A percentile compares a stretch with the other conserved stretches of the same genome.
phyloP scores from a whole-genome alignment of 352 stramenopile species.

The Phytopythium cucurbitacearum region DNA sequence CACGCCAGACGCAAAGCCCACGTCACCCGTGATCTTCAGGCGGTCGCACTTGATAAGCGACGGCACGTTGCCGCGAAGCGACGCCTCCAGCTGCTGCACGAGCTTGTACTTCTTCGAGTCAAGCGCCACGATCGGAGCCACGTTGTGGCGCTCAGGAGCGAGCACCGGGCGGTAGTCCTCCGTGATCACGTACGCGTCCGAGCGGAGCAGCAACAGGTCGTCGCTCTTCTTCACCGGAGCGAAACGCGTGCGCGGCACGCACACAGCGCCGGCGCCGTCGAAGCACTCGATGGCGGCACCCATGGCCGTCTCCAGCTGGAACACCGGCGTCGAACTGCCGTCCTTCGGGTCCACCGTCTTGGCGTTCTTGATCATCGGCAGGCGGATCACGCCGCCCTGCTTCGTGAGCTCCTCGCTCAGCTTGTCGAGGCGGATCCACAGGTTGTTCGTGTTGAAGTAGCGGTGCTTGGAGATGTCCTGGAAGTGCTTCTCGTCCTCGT shows the following conservation, averaged over 20 bases:
- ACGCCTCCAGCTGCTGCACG: conserved; percentile 95
- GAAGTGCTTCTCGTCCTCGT: conserved; percentile 73
- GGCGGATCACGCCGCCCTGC: conserved; percentile 74
- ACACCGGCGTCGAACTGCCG: conserved; percentile 77
- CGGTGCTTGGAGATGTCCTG: conserved; percentile 87
- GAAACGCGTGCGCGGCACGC: conserved; percentile 85
- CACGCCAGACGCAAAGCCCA: conserved; percentile 90
- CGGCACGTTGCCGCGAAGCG: conserved; percentile 90
- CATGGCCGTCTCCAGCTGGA: conserved; percentile 86
- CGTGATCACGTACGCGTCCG: conserved; percentile 97
- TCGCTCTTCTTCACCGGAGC: conserved; percentile 89
- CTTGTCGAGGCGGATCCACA: conserved; percentile 88
- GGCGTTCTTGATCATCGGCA: conserved; percentile 88
- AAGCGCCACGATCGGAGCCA: conserved; percentile 93
- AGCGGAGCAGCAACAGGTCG: conserved; percentile 91
- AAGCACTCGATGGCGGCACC: conserved; percentile 87
- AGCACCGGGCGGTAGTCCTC: conserved; percentile 94
- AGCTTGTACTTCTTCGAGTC: conserved; percentile 99
- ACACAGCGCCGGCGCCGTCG: conserved; percentile 80
- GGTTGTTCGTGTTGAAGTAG: conserved; percentile 90
- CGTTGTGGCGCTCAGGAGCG: conserved; percentile 91
- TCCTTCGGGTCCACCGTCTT: conserved; percentile 89
- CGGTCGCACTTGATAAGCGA: conserved; percentile 95
- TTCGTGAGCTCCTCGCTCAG: conserved; percentile 74
- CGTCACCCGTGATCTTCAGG: conserved; percentile 94